These are phyloP conservation scores for Trichoderma lentiforme DNA, from an alignment of 2,329 filamentous ascomycete genomes.

Conservation along the genomic window DNA sequence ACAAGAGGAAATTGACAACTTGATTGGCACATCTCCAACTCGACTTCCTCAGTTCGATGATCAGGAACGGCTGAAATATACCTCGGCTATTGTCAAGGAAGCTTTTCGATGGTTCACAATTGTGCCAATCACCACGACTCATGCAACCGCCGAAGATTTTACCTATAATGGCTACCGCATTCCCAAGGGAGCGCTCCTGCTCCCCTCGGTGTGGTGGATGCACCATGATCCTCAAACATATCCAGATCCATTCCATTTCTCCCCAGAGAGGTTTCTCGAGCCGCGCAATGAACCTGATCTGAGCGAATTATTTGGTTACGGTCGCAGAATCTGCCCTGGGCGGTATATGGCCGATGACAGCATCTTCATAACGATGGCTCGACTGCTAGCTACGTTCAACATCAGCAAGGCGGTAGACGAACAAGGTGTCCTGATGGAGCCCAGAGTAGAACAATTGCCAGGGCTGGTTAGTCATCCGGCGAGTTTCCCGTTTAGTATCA, in stretches of 20 bases:
- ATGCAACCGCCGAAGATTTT: neutral
- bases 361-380: slow-evolving; percentile 5
- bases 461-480: neutral
- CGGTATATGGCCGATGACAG: neutral
- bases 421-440: neutral
- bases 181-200: slow-evolving; percentile 6
- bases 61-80: slow-evolving; percentile 24
- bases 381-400: neutral
- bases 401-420: slow-evolving; percentile 2
- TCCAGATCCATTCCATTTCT: neutral
- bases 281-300: slow-evolving; percentile 18
- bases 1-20: slow-evolving; percentile 19
- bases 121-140: neutral
- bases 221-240: slow-evolving; percentile 6
- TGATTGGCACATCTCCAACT: slow-evolving; percentile 23
- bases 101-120: slow-evolving; percentile 21
- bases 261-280: slow-evolving; percentile 10
- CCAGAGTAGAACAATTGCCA: neutral
- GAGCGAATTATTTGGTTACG: slow-evolving; percentile 1
- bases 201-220: neutral
- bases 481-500: neutral
- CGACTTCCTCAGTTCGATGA: slow-evolving; percentile 19
- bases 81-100: slow-evolving; percentile 28
- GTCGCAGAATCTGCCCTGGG: slow-evolving; percentile 17
- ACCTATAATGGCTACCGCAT: neutral